Base-by-base conservation (phyloP, 73 alveolate species). In the Stentor coeruleus region DNA sequence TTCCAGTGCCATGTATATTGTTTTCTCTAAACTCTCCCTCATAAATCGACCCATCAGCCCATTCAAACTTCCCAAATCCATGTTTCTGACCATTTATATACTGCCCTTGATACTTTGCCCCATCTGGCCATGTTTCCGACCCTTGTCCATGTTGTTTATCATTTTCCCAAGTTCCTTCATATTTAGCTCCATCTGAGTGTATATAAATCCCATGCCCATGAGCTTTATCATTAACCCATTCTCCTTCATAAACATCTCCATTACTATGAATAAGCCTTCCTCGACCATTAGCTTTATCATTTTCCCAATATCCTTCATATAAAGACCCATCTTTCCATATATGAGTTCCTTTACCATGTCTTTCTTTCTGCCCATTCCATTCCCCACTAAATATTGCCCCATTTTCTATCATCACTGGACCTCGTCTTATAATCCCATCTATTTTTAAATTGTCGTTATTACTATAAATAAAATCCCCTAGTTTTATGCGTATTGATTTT, bases 1-100 rank as follows among this genome's bases (percentile, higher is more conserved):
- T 76, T 11, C 97, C 97, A 58, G 35, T 33, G 39, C 97, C 97
- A 3, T 84, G 84, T 49, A 90, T 91, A 80, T 87, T 74, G 41
- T 84, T 84, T 74, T 91, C 85, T 39, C 3, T 3, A 82, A 91
- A 90, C 38, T 42, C 85, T 11, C 96, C 97, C 74, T 84, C 90
- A 39, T 84, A 86, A 3, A 37, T 3, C 31, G 83, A 30, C 14
- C 87, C 90, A 81, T 84, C 91, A n/a, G 40, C 87, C 85, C 87
- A 82, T 14, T 41, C 30, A 35, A 38, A 84, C n/a, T 58, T 55
- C n/a, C 90, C 90, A 35, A 57, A 57, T 35, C 90, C 90, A 28
- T 82, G 88, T 41, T 79, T 84, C 76, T 81, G 38, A 37, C 84
- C 86, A 20, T 75, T 20, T 20, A 11, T 26, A 57, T 75, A 75